Base-by-base conservation (phyloP, 2,329 filamentous ascomycete genomes). In the Aureobasidium sp. region DNA sequence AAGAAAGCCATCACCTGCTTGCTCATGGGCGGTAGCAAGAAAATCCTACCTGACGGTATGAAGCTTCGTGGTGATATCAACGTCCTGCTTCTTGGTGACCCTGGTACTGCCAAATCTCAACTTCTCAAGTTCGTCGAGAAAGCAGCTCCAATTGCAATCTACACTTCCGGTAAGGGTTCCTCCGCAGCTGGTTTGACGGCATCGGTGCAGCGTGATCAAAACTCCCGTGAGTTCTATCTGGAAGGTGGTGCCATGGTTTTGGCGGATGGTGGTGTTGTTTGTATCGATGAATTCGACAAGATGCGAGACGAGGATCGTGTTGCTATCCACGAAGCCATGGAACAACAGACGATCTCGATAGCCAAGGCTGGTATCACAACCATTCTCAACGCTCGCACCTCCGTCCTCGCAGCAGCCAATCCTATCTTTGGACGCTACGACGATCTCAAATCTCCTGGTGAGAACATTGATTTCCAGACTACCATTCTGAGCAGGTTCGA, bases 201-300 rank as follows among this genome's bases (percentile, higher is more conserved):
- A 0, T 97, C 94, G 0, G 94, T 99, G 1, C 94, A 99, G 70
- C 87, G 94, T 63, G 94, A 99, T 71, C 87, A 90, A 15, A 89
- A 87, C 15, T 97, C 93, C 0, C 85, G 94, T 57, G 94, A 99
- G 73, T 99, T 99, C 75, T 99, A 97, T 71, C 85, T 99, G 0
- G 94, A 99, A 79, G 94, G 94, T 51, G 94, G 94, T 76, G 94
- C 94, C 36, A 97, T 99, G 94, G 94, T 99, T 3, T 84, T 99
- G 20, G 94, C 94, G 4, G 94, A 99, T 68, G 92, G 92, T 2
- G 94, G 94, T 69, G 93, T 97, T 0, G 94, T 97, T 10, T 97
- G 94, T 75, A 99, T 99, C 69, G 94, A 99, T 72, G 94, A 99
- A 77, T 99, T 99, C 72, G 94, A 99, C 79, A 99, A 99, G 81